Percentiles rank a stretch among this genome's conserved stretches.
Conservation (phyloP, 2,329 filamentous ascomycete species). For the Fusarium mundagurra region DNA sequence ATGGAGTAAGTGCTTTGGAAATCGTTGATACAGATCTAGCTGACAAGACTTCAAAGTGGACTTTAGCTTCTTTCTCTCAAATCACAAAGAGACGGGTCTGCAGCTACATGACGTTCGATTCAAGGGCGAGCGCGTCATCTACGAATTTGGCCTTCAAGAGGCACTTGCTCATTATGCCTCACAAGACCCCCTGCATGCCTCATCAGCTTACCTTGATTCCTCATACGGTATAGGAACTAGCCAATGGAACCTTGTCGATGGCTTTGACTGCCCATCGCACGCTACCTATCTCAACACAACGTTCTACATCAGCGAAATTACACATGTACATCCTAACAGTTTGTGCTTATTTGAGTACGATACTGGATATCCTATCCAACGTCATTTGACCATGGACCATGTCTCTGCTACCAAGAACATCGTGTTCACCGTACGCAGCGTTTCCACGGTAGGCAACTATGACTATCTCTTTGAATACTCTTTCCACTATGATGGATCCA, state of each 20-base stretch:
- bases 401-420: conserved; percentile 59
- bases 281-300: conserved; percentile 60
- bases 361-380: conserved; percentile 58
- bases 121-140: conserved; percentile 64
- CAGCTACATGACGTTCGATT: conserved; percentile 61
- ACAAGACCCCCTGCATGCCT: conserved; percentile 57
- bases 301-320: conserved; percentile 56
- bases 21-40: fast-evolving
- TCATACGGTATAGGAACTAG: conserved; percentile 60
- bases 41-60: conserved; percentile 49
- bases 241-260: conserved; percentile 56
- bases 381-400: conserved; percentile 56
- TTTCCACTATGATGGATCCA: conserved; percentile 62
- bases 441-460: conserved; percentile 65
- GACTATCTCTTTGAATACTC: conserved; percentile 62
- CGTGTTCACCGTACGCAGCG: conserved; percentile 56
- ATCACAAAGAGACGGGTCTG: conserved; percentile 59
- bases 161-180: conserved; percentile 63
- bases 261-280: conserved; percentile 63
- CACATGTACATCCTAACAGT: conserved; percentile 57
- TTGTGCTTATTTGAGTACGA: conserved; percentile 67
- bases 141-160: conserved; percentile 66
- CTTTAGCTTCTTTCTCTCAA: conserved; percentile 60
- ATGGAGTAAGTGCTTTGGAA: conserved; percentile 13
- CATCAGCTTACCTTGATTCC: conserved; percentile 57